Percentiles rank a stretch among this genome's conserved stretches.
These are phyloP conservation scores for Wickerhamiella shivajii DNA, from an alignment of 805 yeast genomes.

Conservation along the genomic window DNA sequence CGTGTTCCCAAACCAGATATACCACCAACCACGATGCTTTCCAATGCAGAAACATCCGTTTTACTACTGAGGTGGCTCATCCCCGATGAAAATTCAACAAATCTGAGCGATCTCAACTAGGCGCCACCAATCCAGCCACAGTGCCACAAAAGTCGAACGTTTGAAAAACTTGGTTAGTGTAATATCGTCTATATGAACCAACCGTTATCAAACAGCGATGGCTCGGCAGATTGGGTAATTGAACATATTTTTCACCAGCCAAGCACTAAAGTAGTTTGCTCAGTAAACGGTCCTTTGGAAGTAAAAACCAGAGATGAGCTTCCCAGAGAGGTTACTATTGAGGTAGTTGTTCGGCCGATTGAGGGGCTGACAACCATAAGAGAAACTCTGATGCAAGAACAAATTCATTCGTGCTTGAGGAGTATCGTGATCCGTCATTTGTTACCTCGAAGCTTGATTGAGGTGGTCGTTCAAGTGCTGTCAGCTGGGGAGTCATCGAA, in stretches of 20 bases:
- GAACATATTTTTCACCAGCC: conserved; percentile 31
- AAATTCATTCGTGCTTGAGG: conserved; percentile 45
- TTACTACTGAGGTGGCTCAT: conserved; percentile 25
- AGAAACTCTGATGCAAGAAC: conserved; percentile 64
- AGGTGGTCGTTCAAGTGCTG: conserved; percentile 50
- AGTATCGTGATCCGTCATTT: conserved; percentile 43
- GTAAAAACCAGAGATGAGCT: conserved; percentile 68
- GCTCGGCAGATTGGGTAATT: conserved; percentile 47
- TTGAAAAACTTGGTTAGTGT: too few species aligned
- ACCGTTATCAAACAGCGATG: conserved; percentile 53
- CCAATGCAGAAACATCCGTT: conserved; percentile 35
- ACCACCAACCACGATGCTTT: conserved; percentile 57
- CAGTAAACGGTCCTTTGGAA: conserved; percentile 88
- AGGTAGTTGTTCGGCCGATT: conserved; percentile 65
- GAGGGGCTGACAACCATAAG: conserved; percentile 57
- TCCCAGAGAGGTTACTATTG: conserved; percentile 65
- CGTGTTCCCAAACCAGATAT: conserved; percentile 51
- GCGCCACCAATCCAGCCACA: not conserved
- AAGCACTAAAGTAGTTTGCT: conserved; percentile 37
- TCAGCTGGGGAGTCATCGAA: conserved; percentile 35
- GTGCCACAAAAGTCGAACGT: not conserved
- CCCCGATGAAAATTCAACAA: too few species aligned
- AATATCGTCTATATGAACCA: conserved; percentile 9
- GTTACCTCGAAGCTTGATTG: conserved; percentile 70
- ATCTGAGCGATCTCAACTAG: not conserved